Evolutionary conservation across 352 stramenopile species (phyloP), one percentile per base, ranked within the genome.

Genomic region (Pythium folliculosum): DNA sequence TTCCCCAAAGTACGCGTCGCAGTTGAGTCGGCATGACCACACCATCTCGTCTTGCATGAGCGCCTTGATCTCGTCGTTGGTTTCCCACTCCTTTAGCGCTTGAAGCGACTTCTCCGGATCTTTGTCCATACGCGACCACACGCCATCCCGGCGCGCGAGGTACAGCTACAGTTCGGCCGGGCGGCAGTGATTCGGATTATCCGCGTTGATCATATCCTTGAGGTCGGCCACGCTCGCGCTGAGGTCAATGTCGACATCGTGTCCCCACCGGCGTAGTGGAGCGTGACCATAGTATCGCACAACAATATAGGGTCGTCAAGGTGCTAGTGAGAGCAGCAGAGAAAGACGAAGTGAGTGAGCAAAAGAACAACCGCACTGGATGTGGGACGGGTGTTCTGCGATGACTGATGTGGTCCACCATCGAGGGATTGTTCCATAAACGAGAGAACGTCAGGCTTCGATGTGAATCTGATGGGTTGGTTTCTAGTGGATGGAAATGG

Each of bases 401-500:
- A 2, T 32, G 27, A 6, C 27, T 32, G n/a, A n/a, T n/a, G n/a
- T n/a, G n/a, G n/a, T n/a, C n/a, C 27, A 32, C 5, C 27, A 32
- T 32, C 3, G 27, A 32, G 27, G 5, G 27, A 32, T 6, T 6
- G 2, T 32, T 32, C 5, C 3, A 32, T 32, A 5, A 5, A 5
- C 27, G 27, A 32, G 27, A 32, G 27, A 32, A 32, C 3, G 27
- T 6, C 3, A 32, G 5, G n/a, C n/a, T n/a, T 5, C 27, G 27
- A 5, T 32, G 27, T 43, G 9, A 43, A 43, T 13, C 4, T 43
- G 10, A 43, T 43, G 37, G 10, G 9, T 43, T 13, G 9, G 37
- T 43, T 12, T 17, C 22, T 13, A 49, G 43, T 22, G 47, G 22
- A 86, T 78, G n/a, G 53, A 69, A 37, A 84, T 51, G 10, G 73